Base-by-base conservation (phyloP, 2,329 filamentous ascomycete species). In the Chaetomiaceae sp. region DNA sequence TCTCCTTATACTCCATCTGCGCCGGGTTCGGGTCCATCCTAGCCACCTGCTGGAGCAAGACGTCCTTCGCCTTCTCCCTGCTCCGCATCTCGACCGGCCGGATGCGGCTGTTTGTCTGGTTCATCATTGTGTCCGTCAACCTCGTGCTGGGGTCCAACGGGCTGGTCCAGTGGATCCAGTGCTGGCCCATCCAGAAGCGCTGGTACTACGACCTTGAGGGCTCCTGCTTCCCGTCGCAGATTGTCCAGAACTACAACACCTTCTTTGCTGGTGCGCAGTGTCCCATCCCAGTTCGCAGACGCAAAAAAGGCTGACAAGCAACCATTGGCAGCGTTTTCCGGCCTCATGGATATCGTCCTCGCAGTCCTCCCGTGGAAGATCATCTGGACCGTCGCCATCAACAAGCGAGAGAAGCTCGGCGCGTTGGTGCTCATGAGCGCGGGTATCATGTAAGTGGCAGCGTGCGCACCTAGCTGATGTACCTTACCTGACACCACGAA, bases 1-100 rank as follows among this genome's bases (percentile, higher is more conserved):
- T 57, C 43, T 20, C 33, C 16, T 16, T 54, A 14, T 51, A 52
- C 34, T 55, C 55, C 16, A 48, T 50, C 20, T 42, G 48, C n/a
- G 53, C 55, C 17, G 55, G 57, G 19, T 57, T 57, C 42, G 50
- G 50, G 34, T 54, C 55, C 40, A 52, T 58, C 37, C 48, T 58
- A 7, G 49, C 55, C 3, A 55, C 56, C n/a, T 44, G 41, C 23
- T 55, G 63, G 58, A 68, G 66, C 56, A 72, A 71, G 57, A 69
- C 66, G 1, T 68, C 68, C 0, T 68, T 70, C 44, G 67, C 64
- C 10, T 51, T 69, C 16, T 68, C 66, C 8, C 61, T 70, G 17
- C 58, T 70, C 16, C 62, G 66, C 3, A 58, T 69, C 30, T 59
- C 63, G n/a, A 52, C 41, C 27, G 59, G 63, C 37, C 54, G 59